A percentile compares a stretch with the other conserved stretches of the same genome.
Evolutionary conservation across 768 basidiomycete genomes (phyloP).

Genomic region (Agaricus sinodeliciosus): DNA sequence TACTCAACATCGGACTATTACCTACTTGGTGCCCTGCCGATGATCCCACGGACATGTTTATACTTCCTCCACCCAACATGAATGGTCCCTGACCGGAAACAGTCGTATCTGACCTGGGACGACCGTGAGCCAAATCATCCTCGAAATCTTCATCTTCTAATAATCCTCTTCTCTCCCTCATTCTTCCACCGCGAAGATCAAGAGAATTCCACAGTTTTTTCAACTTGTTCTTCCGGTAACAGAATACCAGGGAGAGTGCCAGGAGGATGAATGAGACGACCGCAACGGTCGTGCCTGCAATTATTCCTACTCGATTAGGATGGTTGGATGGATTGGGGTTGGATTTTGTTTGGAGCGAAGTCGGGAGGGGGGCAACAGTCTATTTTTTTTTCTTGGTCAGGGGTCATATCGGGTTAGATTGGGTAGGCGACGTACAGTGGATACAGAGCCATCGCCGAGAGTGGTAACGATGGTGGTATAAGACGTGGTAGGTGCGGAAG

Average conservation of each 20-base stretch:
- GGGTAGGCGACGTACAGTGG: background rate
- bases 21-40: background rate
- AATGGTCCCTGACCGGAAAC: background rate
- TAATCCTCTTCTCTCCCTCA: slow-evolving; percentile 10
- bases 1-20: background rate
- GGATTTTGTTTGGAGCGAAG: slow-evolving; percentile 5
- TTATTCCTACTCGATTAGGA: slow-evolving; percentile 11
- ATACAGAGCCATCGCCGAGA: background rate
- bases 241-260: slow-evolving; percentile 7
- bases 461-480: slow-evolving; percentile 2
- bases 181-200: background rate
- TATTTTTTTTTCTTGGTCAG: background rate
- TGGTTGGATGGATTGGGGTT: background rate
- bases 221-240: slow-evolving; percentile 7
- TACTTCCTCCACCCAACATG: background rate
- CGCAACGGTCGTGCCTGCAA: slow-evolving; percentile 12
- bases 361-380: background rate
- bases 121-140: slow-evolving; percentile 3
- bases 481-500: background rate
- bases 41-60: background rate
- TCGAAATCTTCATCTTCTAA: slow-evolving; percentile 14
- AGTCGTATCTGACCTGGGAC: background rate
- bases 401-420: background rate
- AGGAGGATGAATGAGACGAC: slow-evolving; percentile 8
- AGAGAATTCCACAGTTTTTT: slow-evolving; percentile 2